phyloP scores from a whole-genome alignment of 257 asterid species.

The Nicotiana benthamiana region DNA sequence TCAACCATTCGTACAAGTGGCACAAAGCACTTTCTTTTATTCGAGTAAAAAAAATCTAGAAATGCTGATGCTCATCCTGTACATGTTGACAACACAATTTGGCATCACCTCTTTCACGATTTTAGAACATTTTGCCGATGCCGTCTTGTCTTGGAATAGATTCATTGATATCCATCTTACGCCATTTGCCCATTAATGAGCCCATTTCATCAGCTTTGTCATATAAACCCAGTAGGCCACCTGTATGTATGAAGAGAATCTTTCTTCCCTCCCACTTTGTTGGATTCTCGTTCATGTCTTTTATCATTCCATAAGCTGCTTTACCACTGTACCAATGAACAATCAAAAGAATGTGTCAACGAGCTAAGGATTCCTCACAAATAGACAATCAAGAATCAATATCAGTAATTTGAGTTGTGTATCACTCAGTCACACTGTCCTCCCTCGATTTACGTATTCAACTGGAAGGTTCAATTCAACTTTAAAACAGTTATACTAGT shows the following conservation, averaged over 20 bases:
- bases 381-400: background rate
- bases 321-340: slow-evolving; percentile 53
- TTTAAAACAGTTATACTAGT: background rate
- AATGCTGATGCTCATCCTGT: background rate
- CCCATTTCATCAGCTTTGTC: slow-evolving; percentile 73
- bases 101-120: background rate
- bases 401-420: background rate
- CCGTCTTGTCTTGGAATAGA: slow-evolving; percentile 64
- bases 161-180: slow-evolving; percentile 62
- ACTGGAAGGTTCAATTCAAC: background rate
- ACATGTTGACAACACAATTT: background rate
- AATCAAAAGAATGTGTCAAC: background rate
- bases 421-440: background rate
- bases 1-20: background rate
- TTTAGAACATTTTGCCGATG: slow-evolving; percentile 76
- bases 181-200: slow-evolving; percentile 59
- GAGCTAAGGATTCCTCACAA: background rate
- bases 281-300: slow-evolving; percentile 69
- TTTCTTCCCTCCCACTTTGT: slow-evolving; percentile 81
- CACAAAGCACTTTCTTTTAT: background rate
- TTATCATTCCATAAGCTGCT: slow-evolving; percentile 76
- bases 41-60: background rate
- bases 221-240: slow-evolving; percentile 74
- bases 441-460: background rate
- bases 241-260: slow-evolving; percentile 86